Conservation (phyloP, 179 eudicot genomes). For the Silene vulgaris region DNA sequence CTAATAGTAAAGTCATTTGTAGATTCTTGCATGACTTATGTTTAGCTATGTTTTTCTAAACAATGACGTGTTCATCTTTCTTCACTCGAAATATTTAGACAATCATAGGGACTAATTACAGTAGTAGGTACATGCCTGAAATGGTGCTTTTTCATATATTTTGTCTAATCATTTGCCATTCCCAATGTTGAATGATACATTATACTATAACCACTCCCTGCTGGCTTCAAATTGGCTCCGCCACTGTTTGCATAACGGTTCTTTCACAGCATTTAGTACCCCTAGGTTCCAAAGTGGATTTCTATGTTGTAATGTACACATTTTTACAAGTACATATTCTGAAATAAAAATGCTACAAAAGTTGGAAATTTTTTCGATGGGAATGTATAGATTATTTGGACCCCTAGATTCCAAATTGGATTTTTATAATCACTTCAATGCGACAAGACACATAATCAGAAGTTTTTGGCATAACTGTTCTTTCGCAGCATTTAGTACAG, state of each 20-base stretch:
- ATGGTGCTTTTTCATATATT: not conserved
- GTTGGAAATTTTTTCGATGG: not conserved
- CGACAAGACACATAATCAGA: not conserved
- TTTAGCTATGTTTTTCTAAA: not conserved
- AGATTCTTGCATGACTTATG: slow-evolving; percentile 5
- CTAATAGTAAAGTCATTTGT: not conserved
- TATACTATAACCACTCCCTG: too few relatives aligned
- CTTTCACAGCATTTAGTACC: too few relatives aligned
- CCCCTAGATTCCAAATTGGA: slow-evolving; percentile 1
- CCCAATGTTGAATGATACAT: not conserved
- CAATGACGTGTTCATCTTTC: not conserved
- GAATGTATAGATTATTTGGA: not conserved
- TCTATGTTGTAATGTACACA: too few relatives aligned
- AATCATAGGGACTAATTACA: not conserved
- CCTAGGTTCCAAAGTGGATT: too few relatives aligned
- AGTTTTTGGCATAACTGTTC: not conserved
- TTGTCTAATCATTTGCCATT: not conserved
- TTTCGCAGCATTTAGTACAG: not conserved
- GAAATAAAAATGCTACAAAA: too few relatives aligned
- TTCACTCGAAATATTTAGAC: not conserved
- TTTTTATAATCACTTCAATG: too few relatives aligned
- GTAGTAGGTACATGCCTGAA: not conserved
- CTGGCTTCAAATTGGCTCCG: too few relatives aligned
- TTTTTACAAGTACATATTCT: too few relatives aligned
- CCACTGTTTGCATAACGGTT: not conserved